phyloP scores from a whole-genome alignment of 2,329 filamentous ascomycete genomes.

The Ceratocystis harringtonii region DNA sequence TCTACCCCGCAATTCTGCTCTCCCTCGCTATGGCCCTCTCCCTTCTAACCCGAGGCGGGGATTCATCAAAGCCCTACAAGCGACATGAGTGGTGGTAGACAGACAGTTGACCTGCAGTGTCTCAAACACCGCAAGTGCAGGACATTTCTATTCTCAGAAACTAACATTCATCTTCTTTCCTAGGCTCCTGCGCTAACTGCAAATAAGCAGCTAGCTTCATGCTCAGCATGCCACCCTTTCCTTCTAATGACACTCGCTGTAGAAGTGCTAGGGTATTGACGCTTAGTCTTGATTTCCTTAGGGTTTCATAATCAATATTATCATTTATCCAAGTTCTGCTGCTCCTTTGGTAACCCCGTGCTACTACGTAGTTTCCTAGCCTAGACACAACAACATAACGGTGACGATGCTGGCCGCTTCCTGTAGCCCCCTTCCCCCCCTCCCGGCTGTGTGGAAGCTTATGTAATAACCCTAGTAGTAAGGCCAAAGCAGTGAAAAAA shows the following conservation, averaged over 20 bases:
- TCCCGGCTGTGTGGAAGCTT: too few relatives aligned
- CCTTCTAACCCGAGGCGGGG: neutral
- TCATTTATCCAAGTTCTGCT: too few relatives aligned
- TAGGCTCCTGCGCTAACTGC: slow-evolving; percentile 12
- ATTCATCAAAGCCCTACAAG: neutral
- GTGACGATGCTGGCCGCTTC: too few relatives aligned
- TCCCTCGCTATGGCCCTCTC: slow-evolving; percentile 6
- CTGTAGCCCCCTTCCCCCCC: too few relatives aligned
- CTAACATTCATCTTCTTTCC: neutral
- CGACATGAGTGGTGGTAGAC: too few relatives aligned
- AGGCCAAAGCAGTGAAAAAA: too few relatives aligned
- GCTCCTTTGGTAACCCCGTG: too few relatives aligned
- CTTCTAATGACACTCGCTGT: neutral
- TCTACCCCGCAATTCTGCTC: slow-evolving; percentile 3
- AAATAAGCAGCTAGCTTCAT: slow-evolving; percentile 2
- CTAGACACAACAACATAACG: too few relatives aligned
- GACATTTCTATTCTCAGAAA: neutral
- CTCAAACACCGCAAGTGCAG: neutral
- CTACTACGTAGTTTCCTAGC: too few relatives aligned
- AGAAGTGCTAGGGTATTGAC: neutral
- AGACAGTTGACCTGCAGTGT: too few relatives aligned
- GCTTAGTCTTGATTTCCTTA: neutral
- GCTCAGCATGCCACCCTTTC: neutral
- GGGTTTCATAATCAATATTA: neutral
- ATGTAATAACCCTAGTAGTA: too few relatives aligned